phyloP scores from a whole-genome alignment of 306 rosid species.

The Trifolium fragiferum region DNA sequence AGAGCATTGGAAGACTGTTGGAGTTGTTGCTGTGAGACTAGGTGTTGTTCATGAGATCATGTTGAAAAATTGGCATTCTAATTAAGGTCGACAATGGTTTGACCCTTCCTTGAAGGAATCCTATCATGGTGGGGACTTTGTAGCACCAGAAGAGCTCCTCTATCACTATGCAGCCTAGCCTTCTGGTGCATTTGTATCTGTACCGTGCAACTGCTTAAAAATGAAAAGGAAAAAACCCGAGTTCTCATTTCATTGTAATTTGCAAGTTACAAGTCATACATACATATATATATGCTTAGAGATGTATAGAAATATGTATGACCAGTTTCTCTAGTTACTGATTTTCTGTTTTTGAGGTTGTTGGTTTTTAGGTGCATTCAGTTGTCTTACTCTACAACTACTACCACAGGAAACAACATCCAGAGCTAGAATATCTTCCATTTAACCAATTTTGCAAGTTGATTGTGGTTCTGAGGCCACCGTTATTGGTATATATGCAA shows the following conservation, averaged over 20 bases:
- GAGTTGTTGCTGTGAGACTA: too few relatives aligned
- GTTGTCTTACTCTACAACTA: slow-evolving; percentile 79
- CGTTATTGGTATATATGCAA: slow-evolving; percentile 63
- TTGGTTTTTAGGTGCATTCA: slow-evolving; percentile 73
- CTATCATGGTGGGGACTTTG: not conserved
- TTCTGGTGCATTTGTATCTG: slow-evolving; percentile 8
- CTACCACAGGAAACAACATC: slow-evolving; percentile 69
- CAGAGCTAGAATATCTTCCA: slow-evolving; percentile 58
- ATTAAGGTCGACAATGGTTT: too few relatives aligned
- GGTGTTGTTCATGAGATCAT: too few relatives aligned
- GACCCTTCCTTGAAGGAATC: too few relatives aligned
- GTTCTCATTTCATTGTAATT: slow-evolving; percentile 11
- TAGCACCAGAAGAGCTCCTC: not conserved
- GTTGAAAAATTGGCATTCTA: too few relatives aligned
- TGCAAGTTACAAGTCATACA: not conserved
- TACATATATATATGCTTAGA: not conserved
- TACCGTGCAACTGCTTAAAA: slow-evolving; percentile 2
- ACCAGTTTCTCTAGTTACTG: slow-evolving; percentile 37
- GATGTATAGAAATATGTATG: slow-evolving; percentile 16
- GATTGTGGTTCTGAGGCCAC: slow-evolving; percentile 64
- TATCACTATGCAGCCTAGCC: not conserved
- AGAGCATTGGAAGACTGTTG: too few relatives aligned
- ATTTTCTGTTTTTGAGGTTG: slow-evolving; percentile 41
- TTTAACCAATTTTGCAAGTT: slow-evolving; percentile 76
- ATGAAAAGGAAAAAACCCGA: not conserved